Base-by-base conservation (phyloP, 108 stramenopile species). In the Aurantiochytrium sp. region DNA sequence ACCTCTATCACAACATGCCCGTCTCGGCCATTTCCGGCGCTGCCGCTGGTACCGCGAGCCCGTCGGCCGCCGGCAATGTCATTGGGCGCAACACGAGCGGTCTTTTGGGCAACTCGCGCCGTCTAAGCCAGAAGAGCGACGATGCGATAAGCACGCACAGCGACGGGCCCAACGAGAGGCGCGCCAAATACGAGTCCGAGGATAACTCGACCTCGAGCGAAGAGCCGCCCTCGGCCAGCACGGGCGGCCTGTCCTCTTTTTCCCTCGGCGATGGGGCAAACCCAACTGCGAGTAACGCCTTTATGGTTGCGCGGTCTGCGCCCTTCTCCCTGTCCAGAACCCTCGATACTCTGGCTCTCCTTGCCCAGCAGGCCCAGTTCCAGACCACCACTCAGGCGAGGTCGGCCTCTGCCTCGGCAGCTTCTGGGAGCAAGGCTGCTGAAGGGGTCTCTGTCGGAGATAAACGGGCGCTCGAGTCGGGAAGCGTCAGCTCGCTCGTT, bases 301-400 rank as follows among this genome's bases (percentile, higher is more conserved):
- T 81, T 42, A 10, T 24, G 10, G 6, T 39, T 22, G 42, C 36
- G 6, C 73, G 12, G 12, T 27, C 73, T 0, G 12, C 39, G 6
- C 73, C 73, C 6, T 81, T 81, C 45, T 81, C 73, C 8, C 73
- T 81, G 0, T 48, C 73, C 42, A 12, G 45, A 6, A 81, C 73
- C 27, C 45, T 81, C 24, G 73, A 81, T n/a, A 81, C 73, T 10
- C 45, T 81, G 73, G 73, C 73, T 37, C n/a, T 81, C 27, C 39
- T 81, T 12, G 73, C 73, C 36, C 73, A 81, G 45, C 42, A 81
- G 30, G 42, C 42, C 2, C 39, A 48, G 45, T 48, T 48, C 12
- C 73, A 48, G 73, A 24, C 73, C 27, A 65, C 24, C 24, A 27
- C 73, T 42, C 36, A 81, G 24, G 6, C 73, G n/a, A 6, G 8